Conservation (phyloP, 2,329 filamentous ascomycete species). For the Aspergillus ochraceoroseus region DNA sequence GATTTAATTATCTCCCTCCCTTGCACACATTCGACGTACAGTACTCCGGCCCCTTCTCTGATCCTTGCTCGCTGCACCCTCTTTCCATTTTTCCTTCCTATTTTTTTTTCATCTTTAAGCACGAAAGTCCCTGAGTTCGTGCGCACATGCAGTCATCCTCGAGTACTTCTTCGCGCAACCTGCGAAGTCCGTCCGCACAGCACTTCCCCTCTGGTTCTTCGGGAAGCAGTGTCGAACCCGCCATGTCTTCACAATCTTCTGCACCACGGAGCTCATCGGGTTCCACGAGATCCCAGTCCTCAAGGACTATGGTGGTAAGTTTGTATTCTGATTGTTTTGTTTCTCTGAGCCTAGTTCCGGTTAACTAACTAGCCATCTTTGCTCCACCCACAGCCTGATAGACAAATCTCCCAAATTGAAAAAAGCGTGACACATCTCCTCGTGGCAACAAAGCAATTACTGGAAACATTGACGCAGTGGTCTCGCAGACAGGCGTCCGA, state of each 20-base stretch:
- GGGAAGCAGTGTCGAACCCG: slow-evolving; percentile 48
- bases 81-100: slow-evolving; percentile 8
- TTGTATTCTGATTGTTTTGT: not conserved
- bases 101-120: not conserved
- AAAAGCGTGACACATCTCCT: slow-evolving; percentile 97
- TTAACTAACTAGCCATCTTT: slow-evolving; percentile 4
- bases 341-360: not conserved
- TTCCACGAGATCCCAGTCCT: slow-evolving; percentile 58
- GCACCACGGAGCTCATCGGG: slow-evolving; percentile 62
- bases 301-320: slow-evolving; percentile 58
- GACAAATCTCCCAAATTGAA: slow-evolving; percentile 91
- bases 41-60: slow-evolving; percentile 14
- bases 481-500: slow-evolving; percentile 88
- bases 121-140: slow-evolving; percentile 5
- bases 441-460: slow-evolving; percentile 93
- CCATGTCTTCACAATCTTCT: slow-evolving; percentile 54
- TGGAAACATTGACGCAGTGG: slow-evolving; percentile 97
- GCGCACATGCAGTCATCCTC: slow-evolving; percentile 24
- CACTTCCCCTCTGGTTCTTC: slow-evolving; percentile 26
- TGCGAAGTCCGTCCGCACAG: slow-evolving; percentile 45
- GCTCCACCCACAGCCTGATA: slow-evolving; percentile 52
- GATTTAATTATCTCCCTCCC: slow-evolving; percentile 12
- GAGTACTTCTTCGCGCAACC: slow-evolving; percentile 34
- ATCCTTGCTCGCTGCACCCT: slow-evolving; percentile 13
- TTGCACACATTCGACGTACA: slow-evolving; percentile 14